Evolutionary conservation across 1,284 basidiomycete genomes (phyloP), one percentile per base, ranked within the genome.

Genomic region (Microbotryum lychnidis-dioicae): DNA sequence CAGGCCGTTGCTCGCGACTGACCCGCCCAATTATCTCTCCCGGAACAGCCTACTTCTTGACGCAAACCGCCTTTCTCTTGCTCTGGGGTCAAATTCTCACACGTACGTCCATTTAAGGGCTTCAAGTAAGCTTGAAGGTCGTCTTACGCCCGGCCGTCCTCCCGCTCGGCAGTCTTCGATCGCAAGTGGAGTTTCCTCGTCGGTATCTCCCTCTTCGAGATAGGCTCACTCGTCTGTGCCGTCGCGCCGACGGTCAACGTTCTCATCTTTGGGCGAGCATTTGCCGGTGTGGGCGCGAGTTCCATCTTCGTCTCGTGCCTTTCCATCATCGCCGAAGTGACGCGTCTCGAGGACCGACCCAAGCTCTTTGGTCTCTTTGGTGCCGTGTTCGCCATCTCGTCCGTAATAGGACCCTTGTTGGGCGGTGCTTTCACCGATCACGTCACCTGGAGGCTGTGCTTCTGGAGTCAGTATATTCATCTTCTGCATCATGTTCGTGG

Each of bases 161-260:
- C 37, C 12, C 37, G 37, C 37, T 18, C 14, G 6, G 73, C 76
- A 48, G 75, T 77, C 53, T 67, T 78, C 50, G 75, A 77, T 59
- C 75, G 65, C n/a, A 62, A 62, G 71, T 69, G 76, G 76, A 55
- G 77, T 33, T 79, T 79, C 62, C 73, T 81, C 42, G 66, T 67
- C 21, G 74, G 79, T 48, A 76, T 82, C 57, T 66, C 77, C 67
- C 67, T 79, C 66, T 80, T 80, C 58, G 79, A 79, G 56, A 57
- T 81, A 33, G 81, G 81, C 14, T 78, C 76, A 10, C 73, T 80
- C 33, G 69, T 83, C 25, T 82, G 80, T 62, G 81, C 76, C n/a
- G 77, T 79, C 16, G 75, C 80, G 0, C 76, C 77, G 0, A 74
- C 64, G 16, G 78, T 80, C 69, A 67, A 74, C 16, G 73, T 79